Evolutionary conservation across 805 yeast genomes (phyloP), one percentile per base, ranked within the genome.

Genomic region (Lipomyces chichibuensis): DNA sequence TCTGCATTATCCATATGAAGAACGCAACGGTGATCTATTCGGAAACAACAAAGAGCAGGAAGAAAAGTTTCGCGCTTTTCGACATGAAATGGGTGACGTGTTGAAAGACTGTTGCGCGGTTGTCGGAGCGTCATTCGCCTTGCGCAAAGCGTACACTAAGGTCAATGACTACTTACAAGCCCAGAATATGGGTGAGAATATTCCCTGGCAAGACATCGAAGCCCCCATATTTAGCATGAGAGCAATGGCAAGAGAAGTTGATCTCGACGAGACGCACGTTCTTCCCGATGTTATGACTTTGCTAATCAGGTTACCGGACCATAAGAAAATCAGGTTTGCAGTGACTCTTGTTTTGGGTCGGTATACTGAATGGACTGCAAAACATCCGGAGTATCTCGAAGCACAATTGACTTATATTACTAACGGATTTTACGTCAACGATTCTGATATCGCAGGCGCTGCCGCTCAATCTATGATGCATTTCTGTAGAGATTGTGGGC

Each of bases 41-140:
- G 83, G 83, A 32, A 83, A 84, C 56, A 92, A 90, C 74, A 83
- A 81, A 71, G 97, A 92, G 75, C 89, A 86, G 64, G 97, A 92
- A 75, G 99, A 96, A 75, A 91, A 92, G 77, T 95, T 95, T 77
- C 88, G 91, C 74, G 96, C 92, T 66, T 95, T 94, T 79, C 84
- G 99, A 74, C 95, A 95, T 78, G 97, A 92, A 65, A 91, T 95
- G 90, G 98, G 98, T 51, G 98, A 95, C 77, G 97, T 94, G n/a
- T 80, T 95, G 69, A 96, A 96, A 75, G 97, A 92, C 76, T 92
- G 98, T 80, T 91, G 98, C 73, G 90, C 91, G 1, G 94, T 95
- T 2, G 87, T 91, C 55, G 98, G 98, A 0, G 83, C 96, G 2
- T 79, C 84, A 9, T 80, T 78, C 53, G 92, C 97, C 0, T 81